These are phyloP conservation scores for Termitomyces sp. DNA, from an alignment of 768 basidiomycete species.

Conservation along the genomic window DNA sequence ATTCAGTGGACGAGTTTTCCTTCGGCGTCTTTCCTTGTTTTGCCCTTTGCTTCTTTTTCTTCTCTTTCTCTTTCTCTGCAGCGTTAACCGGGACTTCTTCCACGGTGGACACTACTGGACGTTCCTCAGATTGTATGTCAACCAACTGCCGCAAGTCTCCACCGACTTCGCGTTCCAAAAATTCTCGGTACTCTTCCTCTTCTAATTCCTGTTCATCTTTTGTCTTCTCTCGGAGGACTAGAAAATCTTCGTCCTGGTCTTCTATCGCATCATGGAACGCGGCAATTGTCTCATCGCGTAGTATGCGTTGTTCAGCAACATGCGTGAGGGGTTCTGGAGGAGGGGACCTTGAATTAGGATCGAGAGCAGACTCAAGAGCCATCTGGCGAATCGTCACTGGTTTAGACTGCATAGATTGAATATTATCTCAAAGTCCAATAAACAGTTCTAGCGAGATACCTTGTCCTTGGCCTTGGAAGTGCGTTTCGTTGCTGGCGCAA, in stretches of 20 bases:
- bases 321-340: conserved; percentile 54
- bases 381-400: conserved; percentile 74
- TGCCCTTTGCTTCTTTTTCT: conserved; percentile 31
- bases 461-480: conserved; percentile 39
- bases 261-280: conserved; percentile 63
- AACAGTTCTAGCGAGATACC: conserved; percentile 27
- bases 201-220: conserved; percentile 73
- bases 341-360: conserved; percentile 47
- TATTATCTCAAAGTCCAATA: too few relatives aligned
- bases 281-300: conserved; percentile 78
- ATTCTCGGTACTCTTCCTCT: conserved; percentile 81
- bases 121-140: conserved; percentile 37
- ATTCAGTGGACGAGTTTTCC: conserved; percentile 22
- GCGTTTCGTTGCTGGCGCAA: conserved; percentile 27
- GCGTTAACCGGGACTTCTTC: conserved; percentile 23
- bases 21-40: conserved; percentile 28
- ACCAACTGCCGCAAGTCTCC: conserved; percentile 67
- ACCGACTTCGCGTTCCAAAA: conserved; percentile 79
- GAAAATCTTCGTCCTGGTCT: conserved; percentile 38
- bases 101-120: neutral
- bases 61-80: conserved; percentile 41
- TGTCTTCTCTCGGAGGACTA: conserved; percentile 72
- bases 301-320: conserved; percentile 66
- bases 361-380: conserved; percentile 58
- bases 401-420: conserved; percentile 42